Evolutionary conservation across 768 basidiomycete genomes (phyloP), one percentile per base, ranked within the genome.

Genomic region (Daedalea quercina): DNA sequence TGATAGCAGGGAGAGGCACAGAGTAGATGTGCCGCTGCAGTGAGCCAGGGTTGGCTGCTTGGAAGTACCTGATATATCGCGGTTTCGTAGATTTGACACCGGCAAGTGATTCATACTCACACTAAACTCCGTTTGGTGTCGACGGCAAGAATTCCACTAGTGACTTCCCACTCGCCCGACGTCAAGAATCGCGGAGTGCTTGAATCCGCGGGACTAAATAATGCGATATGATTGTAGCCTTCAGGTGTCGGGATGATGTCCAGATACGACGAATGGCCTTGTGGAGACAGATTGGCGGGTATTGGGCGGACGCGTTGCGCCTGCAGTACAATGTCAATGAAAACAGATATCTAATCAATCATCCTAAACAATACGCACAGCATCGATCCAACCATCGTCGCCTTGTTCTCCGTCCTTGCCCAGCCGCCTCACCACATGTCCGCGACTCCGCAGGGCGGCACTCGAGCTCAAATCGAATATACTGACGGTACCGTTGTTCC

Each of bases 301-400:
- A 90, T 69, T 1, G 81, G 77, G 55, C 76, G 71, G 34, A 92
- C 82, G 23, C 70, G 75, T 73, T 87, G 87, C 17, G 67, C 73
- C 87, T 90, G 59, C 20, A 31, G 3, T 24, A n/a, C n/a, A n/a
- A n/a, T n/a, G n/a, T n/a, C n/a, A n/a, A n/a, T n/a, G n/a, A n/a
- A n/a, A n/a, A n/a, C n/a, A n/a, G n/a, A n/a, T n/a, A n/a, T n/a
- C n/a, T n/a, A n/a, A n/a, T n/a, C n/a, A n/a, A n/a, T n/a, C n/a
- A n/a, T n/a, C n/a, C n/a, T n/a, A n/a, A n/a, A n/a, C n/a, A n/a
- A n/a, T n/a, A n/a, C n/a, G n/a, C n/a, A n/a, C n/a, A n/a, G n/a
- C n/a, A 47, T 97, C 90, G 56, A 97, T 92, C 96, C 96, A 99
- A 1, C 96, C 96, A 34, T 82, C 82, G 63, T 96, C 95, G 0